Base-by-base conservation (phyloP, 345 rosid genomes). In the Salix brachista region DNA sequence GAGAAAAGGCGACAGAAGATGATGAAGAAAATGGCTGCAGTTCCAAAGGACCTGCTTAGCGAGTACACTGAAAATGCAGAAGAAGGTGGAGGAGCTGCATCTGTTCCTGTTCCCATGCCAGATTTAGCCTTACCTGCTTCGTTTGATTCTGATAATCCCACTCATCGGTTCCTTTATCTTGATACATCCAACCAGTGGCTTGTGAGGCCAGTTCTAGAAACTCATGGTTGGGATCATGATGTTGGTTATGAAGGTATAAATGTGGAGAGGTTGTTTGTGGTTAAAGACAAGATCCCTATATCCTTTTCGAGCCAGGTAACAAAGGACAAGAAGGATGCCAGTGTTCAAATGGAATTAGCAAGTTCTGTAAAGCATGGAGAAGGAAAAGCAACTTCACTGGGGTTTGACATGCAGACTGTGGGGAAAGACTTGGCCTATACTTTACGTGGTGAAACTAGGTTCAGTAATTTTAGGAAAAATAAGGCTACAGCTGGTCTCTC, bases 151-250 rank as follows among this genome's bases (percentile, higher is more conserved):
- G 94, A 91, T 83, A 92, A 94, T 78, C 99, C 99, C 46, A 91
- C 98, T 52, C 99, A 96, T 76, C 91, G 98, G 25, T 96, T 87
- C 77, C 97, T 98, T 9, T 89, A 81, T 81, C 96, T 96, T 48
- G 99, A 96, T 84, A 83, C 89, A 75, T 80, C 90, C 69, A 96
- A 84, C 82, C 97, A 87, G 34, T 96, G 99, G 99, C 92, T 96
- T 19, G 92, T 96, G 37, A 88, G 99, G 89, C 98, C 99, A 46
- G 98, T 94, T 79, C 82, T 96, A 67, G 99, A 94, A 76, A 89
- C 97, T 74, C 99, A 91, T 72, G 99, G 99, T 74, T 94, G 97
- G 99, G 98, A 96, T 83, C 99, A 92, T 75, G 99, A 96, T 80
- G 89, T 96, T 81, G 99, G 99, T 72, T 96, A 96, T 56, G 98